Conservation (phyloP, 1,284 basidiomycete genomes). For the Cutaneotrichosporon sp. region DNA sequence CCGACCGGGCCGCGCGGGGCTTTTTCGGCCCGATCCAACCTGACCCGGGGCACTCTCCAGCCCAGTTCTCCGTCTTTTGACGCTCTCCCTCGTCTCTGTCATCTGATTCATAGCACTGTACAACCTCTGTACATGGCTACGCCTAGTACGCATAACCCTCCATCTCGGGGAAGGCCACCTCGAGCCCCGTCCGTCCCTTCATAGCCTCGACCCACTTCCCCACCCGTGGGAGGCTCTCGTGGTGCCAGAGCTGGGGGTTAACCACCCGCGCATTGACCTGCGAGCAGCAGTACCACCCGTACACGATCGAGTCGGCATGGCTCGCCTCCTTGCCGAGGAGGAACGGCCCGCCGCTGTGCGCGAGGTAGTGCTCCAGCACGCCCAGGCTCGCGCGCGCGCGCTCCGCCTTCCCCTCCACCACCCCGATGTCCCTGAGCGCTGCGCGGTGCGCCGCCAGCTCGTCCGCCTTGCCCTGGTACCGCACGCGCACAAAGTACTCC, state of each 20-base stretch:
- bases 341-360: conserved; percentile 2
- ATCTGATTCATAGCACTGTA: too few species aligned
- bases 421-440: background rate
- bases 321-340: conserved; percentile 15
- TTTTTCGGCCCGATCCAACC: background rate
- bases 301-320: conserved; percentile 19
- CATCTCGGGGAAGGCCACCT: too few species aligned
- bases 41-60: too few species aligned
- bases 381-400: background rate
- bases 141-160: too few species aligned
- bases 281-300: conserved; percentile 16
- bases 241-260: conserved; percentile 6
- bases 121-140: too few species aligned
- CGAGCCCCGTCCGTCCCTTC: background rate
- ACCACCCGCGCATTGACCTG: background rate
- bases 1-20: background rate
- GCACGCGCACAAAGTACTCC: conserved; percentile 30
- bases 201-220: background rate
- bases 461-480: conserved; percentile 24
- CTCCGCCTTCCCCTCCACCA: background rate
- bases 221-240: conserved; percentile 8
- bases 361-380: background rate
- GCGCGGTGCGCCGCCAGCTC: background rate
- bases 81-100: too few species aligned
- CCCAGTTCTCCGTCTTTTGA: conserved; percentile 18